These are phyloP conservation scores for Agaricus subrufescens DNA, from an alignment of 768 basidiomycete genomes.

Conservation along the genomic window DNA sequence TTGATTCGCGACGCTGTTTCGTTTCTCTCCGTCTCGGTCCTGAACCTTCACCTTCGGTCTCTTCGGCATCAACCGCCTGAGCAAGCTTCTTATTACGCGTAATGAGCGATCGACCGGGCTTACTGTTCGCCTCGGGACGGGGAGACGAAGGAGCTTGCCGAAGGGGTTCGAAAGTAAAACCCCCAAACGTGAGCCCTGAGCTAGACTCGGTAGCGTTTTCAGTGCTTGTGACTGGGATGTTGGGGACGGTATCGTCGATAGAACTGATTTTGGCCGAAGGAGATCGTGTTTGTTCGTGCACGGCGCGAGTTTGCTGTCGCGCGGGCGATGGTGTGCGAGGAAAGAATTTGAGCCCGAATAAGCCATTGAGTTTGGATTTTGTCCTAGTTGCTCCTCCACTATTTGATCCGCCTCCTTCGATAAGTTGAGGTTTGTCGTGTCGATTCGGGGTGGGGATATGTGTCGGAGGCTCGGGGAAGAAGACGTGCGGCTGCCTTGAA, in stretches of 20 bases:
- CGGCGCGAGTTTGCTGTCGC: background rate
- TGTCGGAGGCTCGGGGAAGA: conserved; percentile 12
- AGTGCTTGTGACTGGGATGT: conserved; percentile 10
- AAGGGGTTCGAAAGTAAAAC: conserved; percentile 9
- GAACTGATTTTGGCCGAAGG: conserved; percentile 6
- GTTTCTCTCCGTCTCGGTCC: background rate
- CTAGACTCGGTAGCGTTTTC: conserved; percentile 6
- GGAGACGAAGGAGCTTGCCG: conserved; percentile 8
- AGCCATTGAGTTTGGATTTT: conserved; percentile 28
- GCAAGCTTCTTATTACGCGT: conserved; percentile 8
- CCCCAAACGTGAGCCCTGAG: conserved; percentile 7
- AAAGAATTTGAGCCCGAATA: conserved; percentile 46
- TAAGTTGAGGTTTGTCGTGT: conserved; percentile 15
- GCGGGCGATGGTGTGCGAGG: conserved; percentile 43
- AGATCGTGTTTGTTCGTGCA: conserved; percentile 5
- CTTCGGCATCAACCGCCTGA: conserved; percentile 6
- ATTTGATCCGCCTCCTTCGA: background rate
- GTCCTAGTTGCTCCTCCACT: conserved; percentile 4
- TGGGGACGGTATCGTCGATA: background rate
- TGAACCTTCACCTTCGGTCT: background rate
- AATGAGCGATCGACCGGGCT: conserved; percentile 11
- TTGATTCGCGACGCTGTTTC: background rate
- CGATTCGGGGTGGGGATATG: conserved; percentile 9
- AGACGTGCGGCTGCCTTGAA: conserved; percentile 27
- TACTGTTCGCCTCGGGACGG: conserved; percentile 7